Base-by-base conservation (phyloP, 768 basidiomycete species). In the Dentipellis sp. region DNA sequence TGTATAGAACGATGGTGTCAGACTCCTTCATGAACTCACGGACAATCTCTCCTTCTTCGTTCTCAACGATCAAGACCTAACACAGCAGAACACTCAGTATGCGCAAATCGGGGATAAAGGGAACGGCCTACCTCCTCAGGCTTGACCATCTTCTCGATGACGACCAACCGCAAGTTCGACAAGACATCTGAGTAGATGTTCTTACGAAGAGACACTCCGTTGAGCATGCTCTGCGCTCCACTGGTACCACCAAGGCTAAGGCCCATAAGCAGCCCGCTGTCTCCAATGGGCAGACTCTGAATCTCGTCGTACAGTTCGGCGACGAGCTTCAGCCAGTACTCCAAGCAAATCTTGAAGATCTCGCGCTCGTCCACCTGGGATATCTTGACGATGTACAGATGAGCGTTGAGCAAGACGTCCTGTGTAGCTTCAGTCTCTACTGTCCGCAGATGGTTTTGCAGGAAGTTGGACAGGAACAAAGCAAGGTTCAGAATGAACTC, bases 101-200 rank as follows among this genome's bases (percentile, higher is more conserved):
- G 6, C 29, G 29, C 29, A 29, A 39, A 11, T 19, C 19, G 21
- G 16, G 39, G 35, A 36, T 29, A 19, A 23, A 29, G 5, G 21
- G 22, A 36, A 50, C 53, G 16, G 68, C 79, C 40, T 58, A 93
- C 95, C 81, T 99, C 97, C 70, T 99, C 97, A 4, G 97, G 97
- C 69, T 98, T 99, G 61, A 97, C 97, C 97, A 99, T 99, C 64
- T 91, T 82, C 72, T 97, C 95, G 63, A 98, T 95, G 65, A 99
- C 93, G 47, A 98, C 95, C 58, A 97, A 71, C 46, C 97, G 81
- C 63, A 99, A 69, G 68, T 99, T 97, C 34, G 89, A 93, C 53
- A 99, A 75, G 10, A 99, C 93, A 62, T 98, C 94, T 58, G 86
- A 85, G 67, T 98, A 99, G 58, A 97, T 89, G 68, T 92, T 92